Evolutionary conservation across 441 rosid genomes (phyloP).

Genomic region (Theobroma grandiflorum): DNA sequence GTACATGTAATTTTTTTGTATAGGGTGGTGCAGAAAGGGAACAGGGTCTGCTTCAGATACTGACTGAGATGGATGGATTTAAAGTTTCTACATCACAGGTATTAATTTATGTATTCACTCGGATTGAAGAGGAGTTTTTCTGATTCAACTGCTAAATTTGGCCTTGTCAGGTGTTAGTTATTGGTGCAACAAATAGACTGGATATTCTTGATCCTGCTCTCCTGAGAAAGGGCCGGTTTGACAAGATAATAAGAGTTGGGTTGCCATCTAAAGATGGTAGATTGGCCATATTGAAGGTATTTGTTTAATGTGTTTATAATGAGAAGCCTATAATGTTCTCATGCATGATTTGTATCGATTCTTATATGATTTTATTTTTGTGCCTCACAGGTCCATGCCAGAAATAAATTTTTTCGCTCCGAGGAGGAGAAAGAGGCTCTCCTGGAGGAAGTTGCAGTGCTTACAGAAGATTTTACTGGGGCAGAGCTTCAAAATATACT

Average conservation of each 20-base stretch:
- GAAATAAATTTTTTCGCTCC: conserved; percentile 87
- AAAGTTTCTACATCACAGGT: conserved; percentile 93
- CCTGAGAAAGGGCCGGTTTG: conserved; percentile 97
- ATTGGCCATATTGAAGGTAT: conserved; percentile 91
- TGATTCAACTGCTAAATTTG: conserved; percentile 39
- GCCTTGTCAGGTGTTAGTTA: conserved; percentile 78
- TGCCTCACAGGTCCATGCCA: conserved; percentile 83
- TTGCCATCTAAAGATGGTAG: conserved; percentile 95
- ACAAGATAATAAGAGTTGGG: conserved; percentile 96
- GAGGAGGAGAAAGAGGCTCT: conserved; percentile 81
- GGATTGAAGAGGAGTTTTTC: conserved; percentile 20
- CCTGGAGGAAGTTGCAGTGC: conserved; percentile 84
- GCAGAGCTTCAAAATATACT: conserved; percentile 98
- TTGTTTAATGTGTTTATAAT: conserved; percentile 15
- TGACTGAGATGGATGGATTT: conserved; percentile 99
- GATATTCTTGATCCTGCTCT: conserved; percentile 98
- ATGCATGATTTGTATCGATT: conserved; percentile 23
- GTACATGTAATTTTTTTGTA: conserved; percentile 24
- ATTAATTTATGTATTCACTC: conserved; percentile 34
- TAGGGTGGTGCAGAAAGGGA: conserved; percentile 99
- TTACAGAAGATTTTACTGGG: conserved; percentile 91
- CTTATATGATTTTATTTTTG: conserved; percentile 28
- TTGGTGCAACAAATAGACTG: conserved; percentile 97
- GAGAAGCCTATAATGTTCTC: conserved; percentile 27
- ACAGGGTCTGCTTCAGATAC: conserved; percentile 97